Conservation (phyloP, 2,329 filamentous ascomycete genomes). For the Metarhizium album region DNA sequence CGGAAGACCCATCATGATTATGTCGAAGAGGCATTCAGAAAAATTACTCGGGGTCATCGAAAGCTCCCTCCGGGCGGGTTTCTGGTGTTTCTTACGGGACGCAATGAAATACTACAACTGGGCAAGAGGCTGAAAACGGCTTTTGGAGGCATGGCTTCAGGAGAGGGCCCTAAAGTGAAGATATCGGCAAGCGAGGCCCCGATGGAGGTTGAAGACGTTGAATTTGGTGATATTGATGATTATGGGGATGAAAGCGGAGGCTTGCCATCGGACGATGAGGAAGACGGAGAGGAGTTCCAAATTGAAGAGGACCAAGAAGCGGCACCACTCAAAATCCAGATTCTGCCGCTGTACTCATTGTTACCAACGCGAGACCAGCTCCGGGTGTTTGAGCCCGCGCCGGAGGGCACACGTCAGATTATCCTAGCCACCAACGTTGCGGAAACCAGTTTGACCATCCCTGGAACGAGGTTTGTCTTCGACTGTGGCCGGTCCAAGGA, state of each 20-base stretch:
- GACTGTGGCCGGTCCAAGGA: conserved; percentile 91
- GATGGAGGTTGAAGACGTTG: conserved; percentile 76
- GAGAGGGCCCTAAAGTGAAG: conserved; percentile 55
- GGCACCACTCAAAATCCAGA: conserved; percentile 64
- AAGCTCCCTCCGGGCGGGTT: conserved; percentile 87
- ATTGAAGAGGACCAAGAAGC: conserved; percentile 51
- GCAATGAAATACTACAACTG: conserved; percentile 81
- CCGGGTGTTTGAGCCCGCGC: conserved; percentile 75
- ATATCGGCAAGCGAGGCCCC: conserved; percentile 69
- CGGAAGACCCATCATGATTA: conserved; percentile 78
- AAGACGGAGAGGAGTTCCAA: conserved; percentile 51
- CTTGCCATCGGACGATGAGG: conserved; percentile 45
- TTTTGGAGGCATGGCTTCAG: conserved; percentile 46
- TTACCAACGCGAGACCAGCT: conserved; percentile 85
- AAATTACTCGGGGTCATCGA: conserved; percentile 76
- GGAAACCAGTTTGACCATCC: conserved; percentile 94
- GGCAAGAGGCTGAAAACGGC: conserved; percentile 65
- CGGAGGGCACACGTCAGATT: conserved; percentile 73
- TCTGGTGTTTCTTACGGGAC: conserved; percentile 87
- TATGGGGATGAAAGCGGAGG: conserved; percentile 48
- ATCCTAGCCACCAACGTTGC: conserved; percentile 94
- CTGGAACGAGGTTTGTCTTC: conserved; percentile 89
- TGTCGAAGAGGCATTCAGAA: conserved; percentile 78
- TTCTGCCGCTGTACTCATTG: conserved; percentile 89
- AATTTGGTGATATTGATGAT: conserved; percentile 63